Evolutionary conservation across 352 stramenopile genomes (phyloP).

Genomic region (Phytophthora colocasiae): DNA sequence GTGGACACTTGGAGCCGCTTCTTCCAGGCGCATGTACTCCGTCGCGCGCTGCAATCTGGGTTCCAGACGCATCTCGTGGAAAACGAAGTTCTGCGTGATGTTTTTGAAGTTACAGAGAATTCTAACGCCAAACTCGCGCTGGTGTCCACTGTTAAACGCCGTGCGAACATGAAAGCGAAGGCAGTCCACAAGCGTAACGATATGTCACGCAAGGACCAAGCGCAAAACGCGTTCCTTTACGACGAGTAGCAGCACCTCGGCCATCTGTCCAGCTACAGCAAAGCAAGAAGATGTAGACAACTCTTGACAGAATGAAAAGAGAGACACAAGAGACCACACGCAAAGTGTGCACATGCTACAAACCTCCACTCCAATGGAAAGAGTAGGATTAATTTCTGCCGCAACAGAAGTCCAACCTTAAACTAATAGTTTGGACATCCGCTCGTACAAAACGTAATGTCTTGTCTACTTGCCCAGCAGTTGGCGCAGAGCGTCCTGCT

Average conservation of each 20-base stretch:
- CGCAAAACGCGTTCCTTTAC: conserved; percentile 74
- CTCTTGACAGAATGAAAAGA: conserved; percentile 1
- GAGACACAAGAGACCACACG: conserved; percentile 9
- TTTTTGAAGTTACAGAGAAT: conserved; percentile 71
- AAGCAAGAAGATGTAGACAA: conserved; percentile 3
- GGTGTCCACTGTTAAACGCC: conserved; percentile 55
- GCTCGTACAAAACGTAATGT: conserved; percentile 16
- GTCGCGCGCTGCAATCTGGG: conserved; percentile 56
- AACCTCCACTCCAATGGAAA: conserved; percentile 29
- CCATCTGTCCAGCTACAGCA: conserved; percentile 5
- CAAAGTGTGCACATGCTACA: conserved; percentile 12
- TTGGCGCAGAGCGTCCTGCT: conserved; percentile 80
- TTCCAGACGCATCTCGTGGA: conserved; percentile 69
- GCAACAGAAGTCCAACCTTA: conserved; percentile 17
- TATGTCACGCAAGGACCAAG: conserved; percentile 57
- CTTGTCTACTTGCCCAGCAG: conserved; percentile 67
- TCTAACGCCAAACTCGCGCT: conserved; percentile 54
- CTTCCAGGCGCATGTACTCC: conserved; percentile 71
- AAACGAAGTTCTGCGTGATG: conserved; percentile 63
- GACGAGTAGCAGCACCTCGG: conserved; percentile 43
- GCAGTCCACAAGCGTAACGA: conserved; percentile 64
- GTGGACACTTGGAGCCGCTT: conserved; percentile 70
- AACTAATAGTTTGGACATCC: conserved; percentile 15
- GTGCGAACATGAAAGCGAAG: conserved; percentile 57
- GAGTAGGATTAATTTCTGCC: conserved; percentile 21